These are phyloP conservation scores for Didymella exigua DNA, from an alignment of 2,329 filamentous ascomycete genomes.

Conservation along the genomic window DNA sequence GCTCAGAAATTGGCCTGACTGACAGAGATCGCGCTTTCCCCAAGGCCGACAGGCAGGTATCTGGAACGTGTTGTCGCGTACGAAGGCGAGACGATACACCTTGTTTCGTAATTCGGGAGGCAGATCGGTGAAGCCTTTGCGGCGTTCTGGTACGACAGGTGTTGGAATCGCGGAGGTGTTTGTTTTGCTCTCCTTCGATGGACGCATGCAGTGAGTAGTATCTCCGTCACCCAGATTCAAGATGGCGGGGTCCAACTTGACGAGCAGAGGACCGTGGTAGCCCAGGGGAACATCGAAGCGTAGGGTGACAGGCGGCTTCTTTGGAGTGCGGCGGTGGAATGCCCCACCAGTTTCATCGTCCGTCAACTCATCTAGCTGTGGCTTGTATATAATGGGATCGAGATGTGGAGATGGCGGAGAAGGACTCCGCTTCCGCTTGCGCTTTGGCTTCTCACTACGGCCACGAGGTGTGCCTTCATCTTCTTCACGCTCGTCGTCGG, in stretches of 20 bases:
- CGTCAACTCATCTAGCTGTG: conserved; percentile 35
- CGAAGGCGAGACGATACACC: conserved; percentile 54
- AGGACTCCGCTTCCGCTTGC: conserved; percentile 45
- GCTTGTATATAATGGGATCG: conserved; percentile 40
- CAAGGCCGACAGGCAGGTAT: conserved; percentile 35
- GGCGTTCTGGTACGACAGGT: neutral
- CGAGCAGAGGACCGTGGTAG: conserved; percentile 53
- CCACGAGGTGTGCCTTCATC: conserved; percentile 23
- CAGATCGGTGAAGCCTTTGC: conserved; percentile 36
- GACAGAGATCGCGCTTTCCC: conserved; percentile 44
- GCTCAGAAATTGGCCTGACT: conserved; percentile 53
- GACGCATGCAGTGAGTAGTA: conserved; percentile 24
- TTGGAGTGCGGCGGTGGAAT: conserved; percentile 22
- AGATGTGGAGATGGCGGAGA: conserved; percentile 45
- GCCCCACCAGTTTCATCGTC: conserved; percentile 34
- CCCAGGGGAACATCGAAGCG: conserved; percentile 55
- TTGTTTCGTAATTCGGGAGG: conserved; percentile 54
- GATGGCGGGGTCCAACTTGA: conserved; percentile 48
- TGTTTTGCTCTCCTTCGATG: conserved; percentile 12
- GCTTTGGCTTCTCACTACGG: conserved; percentile 24
- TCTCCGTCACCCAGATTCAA: conserved; percentile 20
- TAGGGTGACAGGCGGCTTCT: conserved; percentile 44
- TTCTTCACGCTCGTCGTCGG: conserved; percentile 40
- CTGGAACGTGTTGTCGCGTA: conserved; percentile 41
- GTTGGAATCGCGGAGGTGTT: neutral